These are phyloP conservation scores for Verticillium klebahnii DNA, from an alignment of 2,329 filamentous ascomycete genomes.

Conservation along the genomic window DNA sequence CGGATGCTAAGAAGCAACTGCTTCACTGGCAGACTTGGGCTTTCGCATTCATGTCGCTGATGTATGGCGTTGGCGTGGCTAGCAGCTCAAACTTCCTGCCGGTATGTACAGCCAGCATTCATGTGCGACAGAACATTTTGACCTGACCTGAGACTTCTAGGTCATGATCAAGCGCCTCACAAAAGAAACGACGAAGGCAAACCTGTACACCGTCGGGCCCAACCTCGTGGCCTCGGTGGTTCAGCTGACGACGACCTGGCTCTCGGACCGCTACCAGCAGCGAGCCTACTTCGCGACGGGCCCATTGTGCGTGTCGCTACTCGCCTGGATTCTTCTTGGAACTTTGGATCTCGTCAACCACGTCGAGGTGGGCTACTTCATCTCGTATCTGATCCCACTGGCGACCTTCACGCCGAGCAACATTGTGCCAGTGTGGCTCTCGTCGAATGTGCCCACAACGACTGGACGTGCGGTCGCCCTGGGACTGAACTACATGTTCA, in stretches of 20 bases:
- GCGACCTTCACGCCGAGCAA: slow-evolving; percentile 15
- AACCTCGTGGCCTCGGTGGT: slow-evolving; percentile 15
- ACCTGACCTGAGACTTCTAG: no score
- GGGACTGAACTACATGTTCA: slow-evolving; percentile 31
- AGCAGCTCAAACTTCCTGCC: slow-evolving; percentile 19
- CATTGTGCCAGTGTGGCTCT: slow-evolving; percentile 8
- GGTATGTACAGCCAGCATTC: background rate
- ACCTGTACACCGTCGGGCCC: slow-evolving; percentile 20
- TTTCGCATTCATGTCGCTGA: slow-evolving; percentile 17
- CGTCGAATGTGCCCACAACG: slow-evolving; percentile 8
- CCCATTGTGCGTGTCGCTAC: slow-evolving; percentile 9
- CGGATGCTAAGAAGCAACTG: slow-evolving; percentile 16
- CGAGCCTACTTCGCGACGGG: slow-evolving; percentile 14
- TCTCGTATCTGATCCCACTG: slow-evolving; percentile 17
- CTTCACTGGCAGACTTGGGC: slow-evolving; percentile 18
- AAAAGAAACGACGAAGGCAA: slow-evolving; percentile 19
- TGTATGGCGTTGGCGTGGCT: slow-evolving; percentile 19
- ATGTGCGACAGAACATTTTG: no score
- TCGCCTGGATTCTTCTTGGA: slow-evolving; percentile 16
- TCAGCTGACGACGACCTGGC: slow-evolving; percentile 12
- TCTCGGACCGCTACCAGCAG: slow-evolving; percentile 35
- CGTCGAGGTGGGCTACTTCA: slow-evolving; percentile 27
- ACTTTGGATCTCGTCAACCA: slow-evolving; percentile 42
- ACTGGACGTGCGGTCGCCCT: slow-evolving; percentile 7
- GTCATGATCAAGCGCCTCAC: slow-evolving; percentile 42